Evolutionary conservation across 2,329 filamentous ascomycete genomes (phyloP).

Genomic region (Calonectria naviculata): DNA sequence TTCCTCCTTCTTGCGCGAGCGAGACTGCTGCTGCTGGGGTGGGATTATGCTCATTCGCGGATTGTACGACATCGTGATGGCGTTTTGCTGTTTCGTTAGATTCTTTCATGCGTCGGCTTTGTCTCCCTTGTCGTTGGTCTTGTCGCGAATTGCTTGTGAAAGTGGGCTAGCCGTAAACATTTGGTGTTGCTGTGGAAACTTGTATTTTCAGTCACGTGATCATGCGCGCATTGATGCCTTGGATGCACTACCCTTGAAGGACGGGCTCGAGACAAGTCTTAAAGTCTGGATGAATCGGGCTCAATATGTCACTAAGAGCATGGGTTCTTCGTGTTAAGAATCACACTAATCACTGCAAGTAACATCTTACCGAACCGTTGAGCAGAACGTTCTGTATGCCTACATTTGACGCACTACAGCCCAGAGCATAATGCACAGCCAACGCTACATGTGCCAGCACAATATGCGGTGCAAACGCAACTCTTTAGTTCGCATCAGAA

Average conservation of each 20-base stretch:
- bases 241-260: neutral
- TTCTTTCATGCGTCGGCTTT: constrained; percentile 3
- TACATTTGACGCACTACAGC: neutral
- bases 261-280: neutral
- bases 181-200: constrained; percentile 42
- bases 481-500: constrained; percentile 16
- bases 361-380: neutral
- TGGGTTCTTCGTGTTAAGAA: neutral
- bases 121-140: constrained; percentile 8
- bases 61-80: constrained; percentile 65
- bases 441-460: constrained; percentile 20
- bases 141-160: constrained; percentile 23
- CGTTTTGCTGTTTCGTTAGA: neutral
- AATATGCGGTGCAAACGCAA: constrained; percentile 9
- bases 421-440: constrained; percentile 14
- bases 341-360: neutral
- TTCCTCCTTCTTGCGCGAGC: constrained; percentile 68
- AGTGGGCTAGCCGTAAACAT: constrained; percentile 34
- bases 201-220: constrained; percentile 25
- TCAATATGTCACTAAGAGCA: neutral
- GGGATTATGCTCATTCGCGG: constrained; percentile 71
- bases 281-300: neutral
- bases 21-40: constrained; percentile 60
- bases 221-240: neutral
- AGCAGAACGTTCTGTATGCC: neutral